Base-by-base conservation (phyloP, 139 green algal genomes). In the Auxenochlorella protothecoides region DNA sequence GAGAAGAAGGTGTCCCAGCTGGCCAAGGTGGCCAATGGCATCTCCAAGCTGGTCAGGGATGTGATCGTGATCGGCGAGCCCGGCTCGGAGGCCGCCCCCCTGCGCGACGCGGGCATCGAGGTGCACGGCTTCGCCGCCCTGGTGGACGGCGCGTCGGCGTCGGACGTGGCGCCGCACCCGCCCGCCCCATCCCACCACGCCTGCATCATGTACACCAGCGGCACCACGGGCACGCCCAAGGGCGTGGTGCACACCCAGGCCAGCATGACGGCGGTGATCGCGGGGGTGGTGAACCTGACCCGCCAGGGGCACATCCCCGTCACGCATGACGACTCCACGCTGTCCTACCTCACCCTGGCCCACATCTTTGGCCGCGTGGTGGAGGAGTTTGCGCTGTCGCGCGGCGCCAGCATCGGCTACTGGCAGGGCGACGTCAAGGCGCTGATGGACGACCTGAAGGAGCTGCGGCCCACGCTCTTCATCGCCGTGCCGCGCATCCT, bases 121-220 rank as follows among this genome's bases (percentile, higher is more conserved):
- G 62, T 11, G 62, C 62, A 16, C 12, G 10, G 62, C 62, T 11
- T 14, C 12, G 62, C 12, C 62, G 62, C 12, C 12, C 12, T 6
- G 12, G 12, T 16, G 62, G 6, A 14, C 14, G 14, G 12, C 62
- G 59, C 12, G 12, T n/a, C 59, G 13, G 2, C 59, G 13, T 12
- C 13, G 59, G 12, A 64, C 13, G 59, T 13, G 2, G 12, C 12
- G 12, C 59, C 10, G 51, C 3, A 68, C 4, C 60, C 90, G 11
- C 89, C 91, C n/a, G 83, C 76, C 60, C 72, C 85, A 4, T 73
- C 92, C 15, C 87, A 96, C 80, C 69, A 92, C 51, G 86, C 77
- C 74, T 95, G 88, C 75, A 96, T 97, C 83, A 96, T 96, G 91
- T 97, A 97, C 84, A 97, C 92, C 12, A 87, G 78, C 65, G 83